Conservation (phyloP, 352 stramenopile species). For the Phytophthora sojae region DNA sequence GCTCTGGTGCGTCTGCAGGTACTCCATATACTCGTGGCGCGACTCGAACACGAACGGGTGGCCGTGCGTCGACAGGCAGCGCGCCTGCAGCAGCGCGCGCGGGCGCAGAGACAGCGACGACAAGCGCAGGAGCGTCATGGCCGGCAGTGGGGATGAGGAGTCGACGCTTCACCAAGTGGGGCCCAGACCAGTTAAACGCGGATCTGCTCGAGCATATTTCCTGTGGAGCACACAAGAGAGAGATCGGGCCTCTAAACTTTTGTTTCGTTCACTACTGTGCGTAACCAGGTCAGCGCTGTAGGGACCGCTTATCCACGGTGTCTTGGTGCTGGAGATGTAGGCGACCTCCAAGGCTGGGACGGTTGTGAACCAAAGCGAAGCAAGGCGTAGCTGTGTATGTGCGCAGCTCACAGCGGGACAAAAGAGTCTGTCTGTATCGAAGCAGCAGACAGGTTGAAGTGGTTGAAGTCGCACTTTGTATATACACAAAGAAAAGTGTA, state of each 20-base stretch:
- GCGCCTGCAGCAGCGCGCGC: conserved; percentile 28
- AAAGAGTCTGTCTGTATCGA: too few species aligned
- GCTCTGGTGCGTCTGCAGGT: conserved; percentile 76
- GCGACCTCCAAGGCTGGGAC: too few species aligned
- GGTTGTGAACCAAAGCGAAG: too few species aligned
- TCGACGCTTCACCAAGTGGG: conserved; percentile 2
- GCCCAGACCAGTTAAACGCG: neutral
- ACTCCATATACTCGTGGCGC: conserved; percentile 84
- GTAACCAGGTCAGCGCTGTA: too few species aligned
- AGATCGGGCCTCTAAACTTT: too few species aligned
- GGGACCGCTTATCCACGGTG: too few species aligned
- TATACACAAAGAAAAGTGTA: neutral
- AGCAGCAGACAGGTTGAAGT: neutral
- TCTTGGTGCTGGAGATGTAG: too few species aligned
- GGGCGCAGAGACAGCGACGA: conserved; percentile 26
- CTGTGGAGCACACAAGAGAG: too few species aligned
- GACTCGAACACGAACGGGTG: conserved; percentile 85
- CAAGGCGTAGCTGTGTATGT: too few species aligned
- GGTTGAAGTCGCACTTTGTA: neutral
- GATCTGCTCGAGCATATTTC: neutral
- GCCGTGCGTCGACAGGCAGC: conserved; percentile 51
- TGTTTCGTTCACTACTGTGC: too few species aligned
- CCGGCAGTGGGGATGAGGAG: neutral
- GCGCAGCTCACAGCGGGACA: too few species aligned
- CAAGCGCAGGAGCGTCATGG: conserved; percentile 43